Evolutionary conservation across 495 filamentous ascomycete species (phyloP), one percentile per base, ranked within the genome.

Genomic region (Penicillium lividum): DNA sequence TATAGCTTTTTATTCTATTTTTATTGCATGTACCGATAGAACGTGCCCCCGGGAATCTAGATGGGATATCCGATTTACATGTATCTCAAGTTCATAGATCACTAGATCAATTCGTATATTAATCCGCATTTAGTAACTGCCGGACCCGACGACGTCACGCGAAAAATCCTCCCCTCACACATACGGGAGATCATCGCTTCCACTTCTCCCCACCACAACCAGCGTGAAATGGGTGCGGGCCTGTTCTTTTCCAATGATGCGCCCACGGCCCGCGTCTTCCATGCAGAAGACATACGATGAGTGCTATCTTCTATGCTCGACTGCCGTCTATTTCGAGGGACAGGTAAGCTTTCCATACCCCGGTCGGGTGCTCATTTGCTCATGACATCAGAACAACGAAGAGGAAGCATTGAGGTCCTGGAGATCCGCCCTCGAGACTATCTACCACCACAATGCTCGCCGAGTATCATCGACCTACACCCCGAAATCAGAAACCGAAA

Each of bases 211-310:
- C 58, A 45, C 56, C 57, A 53, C 61, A 63, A 59, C 51, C 51
- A 53, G 47, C 47, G 54, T 73, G 70, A 64, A 59, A 69, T 68
- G 69, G 66, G 65, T 60, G 58, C 65, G 61, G 65, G 65, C 66
- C 46, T 64, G 48, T 45, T 47, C 54, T 64, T 53, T 60, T 29
- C 54, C 64, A 69, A 91, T 89, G 89, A 90, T 93, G 84, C 89
- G 90, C 77, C 88, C 83, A 79, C 91, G 88, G 68, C 82, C 84
- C 60, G 80, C 85, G 67, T 87, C 91, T 70, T 86, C 86, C 54
- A 80, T 97, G 71, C 94, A 98, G 79, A 97, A 97, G 82, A 96
- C 91, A 55, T 97, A 97, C 76, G 92, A 98, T 78, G 91, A 97
- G 67, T 91, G 89, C 73, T 96, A 96, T 73, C 78, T 97, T 56